Evolutionary conservation across 2,329 filamentous ascomycete genomes (phyloP).

Genomic region (Verticillium tricorpus): DNA sequence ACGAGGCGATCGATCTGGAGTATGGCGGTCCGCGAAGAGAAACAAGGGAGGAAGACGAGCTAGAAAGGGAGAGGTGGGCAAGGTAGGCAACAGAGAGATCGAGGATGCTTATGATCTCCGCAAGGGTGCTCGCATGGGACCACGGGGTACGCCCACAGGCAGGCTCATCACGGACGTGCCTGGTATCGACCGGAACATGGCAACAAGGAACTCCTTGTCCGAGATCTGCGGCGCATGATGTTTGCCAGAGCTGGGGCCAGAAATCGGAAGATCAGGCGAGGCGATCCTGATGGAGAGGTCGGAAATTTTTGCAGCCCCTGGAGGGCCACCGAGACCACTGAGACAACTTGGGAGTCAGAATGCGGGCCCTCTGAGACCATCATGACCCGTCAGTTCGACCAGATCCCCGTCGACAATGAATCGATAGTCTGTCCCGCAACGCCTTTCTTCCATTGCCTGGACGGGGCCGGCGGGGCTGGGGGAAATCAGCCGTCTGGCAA

Average conservation of each 20-base stretch:
- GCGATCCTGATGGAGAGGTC: not conserved
- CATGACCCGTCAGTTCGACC: not conserved
- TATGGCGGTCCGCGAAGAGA: not conserved
- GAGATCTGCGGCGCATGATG: constrained; percentile 4
- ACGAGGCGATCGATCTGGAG: not conserved
- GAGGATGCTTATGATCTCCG: constrained; percentile 2
- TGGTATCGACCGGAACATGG: not conserved
- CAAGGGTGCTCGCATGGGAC: not conserved
- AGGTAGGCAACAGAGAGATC: not conserved
- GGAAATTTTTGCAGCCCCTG: not conserved
- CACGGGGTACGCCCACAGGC: not conserved
- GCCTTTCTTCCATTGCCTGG: not conserved
- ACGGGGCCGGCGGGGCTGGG: not conserved
- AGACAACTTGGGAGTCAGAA: not conserved
- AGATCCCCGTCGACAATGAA: not conserved
- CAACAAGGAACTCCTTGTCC: not conserved
- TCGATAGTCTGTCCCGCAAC: not conserved
- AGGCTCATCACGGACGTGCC: not conserved
- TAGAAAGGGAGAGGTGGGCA: not conserved
- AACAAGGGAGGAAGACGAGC: not conserved
- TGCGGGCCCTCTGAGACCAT: not conserved
- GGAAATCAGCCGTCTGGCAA: not conserved
- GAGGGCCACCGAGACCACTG: not conserved
- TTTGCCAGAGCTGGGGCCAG: not conserved
- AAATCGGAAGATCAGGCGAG: not conserved